These are phyloP conservation scores for Psilocybe sp. DNA, from an alignment of 768 basidiomycete genomes.

Conservation along the genomic window DNA sequence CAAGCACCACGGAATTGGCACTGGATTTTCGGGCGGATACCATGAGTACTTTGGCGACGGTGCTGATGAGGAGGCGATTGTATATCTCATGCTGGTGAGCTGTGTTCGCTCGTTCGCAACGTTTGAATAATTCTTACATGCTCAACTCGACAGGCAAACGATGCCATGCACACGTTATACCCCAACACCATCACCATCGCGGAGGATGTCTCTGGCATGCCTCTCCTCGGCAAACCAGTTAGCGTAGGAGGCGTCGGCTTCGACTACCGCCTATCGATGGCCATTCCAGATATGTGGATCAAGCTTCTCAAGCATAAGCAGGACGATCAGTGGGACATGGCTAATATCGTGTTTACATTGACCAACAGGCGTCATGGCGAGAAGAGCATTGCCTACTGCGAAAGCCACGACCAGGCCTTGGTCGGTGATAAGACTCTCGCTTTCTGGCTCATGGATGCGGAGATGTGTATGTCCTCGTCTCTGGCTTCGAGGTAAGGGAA, in stretches of 20 bases:
- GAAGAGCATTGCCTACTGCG: constrained; percentile 89
- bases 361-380: constrained; percentile 88
- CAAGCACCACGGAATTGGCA: constrained; percentile 93
- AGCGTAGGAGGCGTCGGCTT: constrained; percentile 89
- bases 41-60: constrained; percentile 93
- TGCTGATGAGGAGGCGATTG: constrained; percentile 86
- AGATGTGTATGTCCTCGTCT: constrained; percentile 78
- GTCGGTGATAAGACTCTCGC: constrained; percentile 99
- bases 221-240: constrained; percentile 81
- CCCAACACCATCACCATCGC: constrained; percentile 88
- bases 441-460: constrained; percentile 99
- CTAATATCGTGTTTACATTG: constrained; percentile 82
- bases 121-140: background rate
- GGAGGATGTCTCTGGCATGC: constrained; percentile 99
- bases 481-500: background rate
- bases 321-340: constrained; percentile 89
- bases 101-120: background rate
- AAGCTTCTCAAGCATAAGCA: constrained; percentile 91
- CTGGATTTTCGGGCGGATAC: constrained; percentile 97
- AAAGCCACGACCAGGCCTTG: constrained; percentile 96
- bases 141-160: constrained; percentile 72
- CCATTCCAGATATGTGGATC: constrained; percentile 99
- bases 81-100: constrained; percentile 94
- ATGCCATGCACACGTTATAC: constrained; percentile 79
- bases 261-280: constrained; percentile 98